These are phyloP conservation scores for Leccinum olivaceopallidum DNA, from an alignment of 768 basidiomycete genomes.

Conservation along the genomic window DNA sequence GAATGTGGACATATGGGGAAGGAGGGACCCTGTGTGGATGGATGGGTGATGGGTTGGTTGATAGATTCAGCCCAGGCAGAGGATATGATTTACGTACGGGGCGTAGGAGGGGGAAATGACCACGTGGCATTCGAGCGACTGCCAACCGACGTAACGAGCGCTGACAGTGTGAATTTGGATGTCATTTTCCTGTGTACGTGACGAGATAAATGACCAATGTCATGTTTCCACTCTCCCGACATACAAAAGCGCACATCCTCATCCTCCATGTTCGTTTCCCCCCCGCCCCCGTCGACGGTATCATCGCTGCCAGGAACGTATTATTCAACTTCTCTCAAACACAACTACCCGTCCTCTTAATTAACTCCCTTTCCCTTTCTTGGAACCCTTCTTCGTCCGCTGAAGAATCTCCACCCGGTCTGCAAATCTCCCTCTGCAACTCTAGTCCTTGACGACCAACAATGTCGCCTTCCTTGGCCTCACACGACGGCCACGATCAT, in stretches of 20 bases:
- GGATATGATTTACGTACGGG: constrained; percentile 9
- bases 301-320: neutral
- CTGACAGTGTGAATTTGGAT: constrained; percentile 32
- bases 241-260: constrained; percentile 24
- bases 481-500: constrained; percentile 1
- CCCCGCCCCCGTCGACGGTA: constrained; percentile 2
- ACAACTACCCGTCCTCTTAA: constrained; percentile 12
- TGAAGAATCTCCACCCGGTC: constrained; percentile 20
- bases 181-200: constrained; percentile 31
- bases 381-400: constrained; percentile 19
- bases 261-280: constrained; percentile 3
- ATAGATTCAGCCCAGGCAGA: constrained; percentile 3
- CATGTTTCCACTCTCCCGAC: constrained; percentile 11
- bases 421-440: constrained; percentile 34
- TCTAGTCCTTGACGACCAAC: constrained; percentile 34
- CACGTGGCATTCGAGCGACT: constrained; percentile 27
- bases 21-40: constrained; percentile 8
- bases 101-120: neutral
- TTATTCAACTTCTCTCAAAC: constrained; percentile 16
- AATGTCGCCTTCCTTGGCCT: constrained; percentile 33
- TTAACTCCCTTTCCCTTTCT: constrained; percentile 19
- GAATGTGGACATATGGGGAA: constrained; percentile 3
- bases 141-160: constrained; percentile 20
- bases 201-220: constrained; percentile 28
- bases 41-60: constrained; percentile 6